Evolutionary conservation across 345 rosid genomes (phyloP).

Genomic region (Linum tenue): DNA sequence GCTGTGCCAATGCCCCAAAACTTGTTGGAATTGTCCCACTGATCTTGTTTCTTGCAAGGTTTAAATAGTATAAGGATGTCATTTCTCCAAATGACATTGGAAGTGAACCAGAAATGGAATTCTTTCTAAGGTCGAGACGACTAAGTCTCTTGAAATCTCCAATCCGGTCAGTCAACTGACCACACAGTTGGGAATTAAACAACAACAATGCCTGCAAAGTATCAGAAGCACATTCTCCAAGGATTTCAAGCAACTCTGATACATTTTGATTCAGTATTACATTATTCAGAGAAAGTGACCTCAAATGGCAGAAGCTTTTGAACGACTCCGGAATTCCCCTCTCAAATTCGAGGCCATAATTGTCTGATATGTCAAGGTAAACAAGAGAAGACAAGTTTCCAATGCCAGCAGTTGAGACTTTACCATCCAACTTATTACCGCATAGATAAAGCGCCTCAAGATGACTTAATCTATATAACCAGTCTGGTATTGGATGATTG

Average conservation of each 20-base stretch:
- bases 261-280: neutral
- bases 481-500: neutral
- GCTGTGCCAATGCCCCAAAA: slow-evolving; percentile 7
- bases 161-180: slow-evolving; percentile 14
- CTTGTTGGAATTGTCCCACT: slow-evolving; percentile 16
- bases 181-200: neutral
- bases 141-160: slow-evolving; percentile 4
- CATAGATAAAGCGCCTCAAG: neutral
- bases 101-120: slow-evolving; percentile 19
- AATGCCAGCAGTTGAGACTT: neutral
- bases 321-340: neutral
- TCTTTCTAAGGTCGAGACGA: neutral
- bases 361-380: neutral
- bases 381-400: neutral
- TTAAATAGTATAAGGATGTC: slow-evolving; percentile 7
- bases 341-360: neutral
- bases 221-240: neutral
- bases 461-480: neutral
- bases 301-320: neutral
- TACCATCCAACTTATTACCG: neutral
- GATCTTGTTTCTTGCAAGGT: slow-evolving; percentile 10
- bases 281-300: neutral
- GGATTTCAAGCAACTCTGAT: neutral
- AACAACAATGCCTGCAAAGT: neutral
- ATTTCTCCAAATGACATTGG: slow-evolving; percentile 11